Conservation (phyloP, 2,329 filamentous ascomycete genomes). For the Neoscytalidium dimidiatum region DNA sequence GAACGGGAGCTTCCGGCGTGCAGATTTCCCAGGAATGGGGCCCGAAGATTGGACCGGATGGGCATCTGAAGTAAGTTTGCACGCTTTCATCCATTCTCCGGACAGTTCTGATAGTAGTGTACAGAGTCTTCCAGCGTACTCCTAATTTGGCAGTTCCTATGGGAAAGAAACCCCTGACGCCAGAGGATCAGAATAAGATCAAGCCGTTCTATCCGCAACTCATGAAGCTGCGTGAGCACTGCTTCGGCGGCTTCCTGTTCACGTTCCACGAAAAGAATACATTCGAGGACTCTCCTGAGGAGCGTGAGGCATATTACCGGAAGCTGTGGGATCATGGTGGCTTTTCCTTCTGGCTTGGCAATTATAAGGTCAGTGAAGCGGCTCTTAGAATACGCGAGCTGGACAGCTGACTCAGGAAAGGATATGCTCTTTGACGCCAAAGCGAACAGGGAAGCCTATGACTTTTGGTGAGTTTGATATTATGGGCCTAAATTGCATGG, state of each 20-base stretch:
- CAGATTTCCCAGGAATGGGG: slow-evolving; percentile 65
- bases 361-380: slow-evolving; percentile 32
- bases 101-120: slow-evolving; percentile 44
- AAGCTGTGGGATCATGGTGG: slow-evolving; percentile 43
- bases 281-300: slow-evolving; percentile 46
- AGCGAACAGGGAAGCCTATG: slow-evolving; percentile 47
- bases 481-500: too few species aligned
- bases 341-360: slow-evolving; percentile 46
- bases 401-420: neutral
- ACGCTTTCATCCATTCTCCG: too few species aligned
- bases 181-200: slow-evolving; percentile 52
- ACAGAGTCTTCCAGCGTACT: slow-evolving; percentile 67
- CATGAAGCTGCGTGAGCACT: slow-evolving; percentile 54
- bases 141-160: slow-evolving; percentile 67
- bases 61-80: neutral
- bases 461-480: slow-evolving; percentile 41
- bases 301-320: slow-evolving; percentile 46
- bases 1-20: slow-evolving; percentile 65
- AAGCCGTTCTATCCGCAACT: slow-evolving; percentile 48
- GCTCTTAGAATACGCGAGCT: neutral
- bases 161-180: slow-evolving; percentile 51
- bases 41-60: neutral
- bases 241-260: slow-evolving; percentile 62
- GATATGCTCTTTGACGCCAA: slow-evolving; percentile 43
- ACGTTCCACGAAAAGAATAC: slow-evolving; percentile 57